Evolutionary conservation across 768 basidiomycete genomes (phyloP).

Genomic region (Termitomyces heimii): DNA sequence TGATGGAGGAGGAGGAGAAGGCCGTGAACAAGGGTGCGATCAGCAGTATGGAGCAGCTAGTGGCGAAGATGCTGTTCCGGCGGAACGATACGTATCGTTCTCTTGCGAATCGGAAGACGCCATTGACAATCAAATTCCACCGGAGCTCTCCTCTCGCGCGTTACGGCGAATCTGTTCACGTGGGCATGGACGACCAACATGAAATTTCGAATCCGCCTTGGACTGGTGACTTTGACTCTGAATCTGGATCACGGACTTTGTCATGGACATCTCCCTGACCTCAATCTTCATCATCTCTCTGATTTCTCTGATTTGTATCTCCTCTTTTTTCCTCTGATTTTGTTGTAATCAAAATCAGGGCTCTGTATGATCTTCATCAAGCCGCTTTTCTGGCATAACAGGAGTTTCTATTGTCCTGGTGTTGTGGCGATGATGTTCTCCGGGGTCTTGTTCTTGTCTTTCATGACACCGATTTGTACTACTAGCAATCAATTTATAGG

Average conservation of each 20-base stretch:
- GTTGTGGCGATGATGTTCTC: too few species aligned
- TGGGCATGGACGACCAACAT: not conserved
- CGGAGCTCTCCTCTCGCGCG: slow-evolving; percentile 9
- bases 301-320: not conserved
- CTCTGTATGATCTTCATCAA: not conserved
- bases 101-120: slow-evolving; percentile 13
- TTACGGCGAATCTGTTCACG: not conserved
- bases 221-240: not conserved
- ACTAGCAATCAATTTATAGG: not conserved
- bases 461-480: not conserved
- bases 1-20: not conserved
- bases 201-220: not conserved
- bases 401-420: not conserved
- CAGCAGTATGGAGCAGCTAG: slow-evolving; percentile 30
- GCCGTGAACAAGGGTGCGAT: slow-evolving; percentile 6
- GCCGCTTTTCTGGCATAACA: not conserved
- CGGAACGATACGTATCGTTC: slow-evolving; percentile 18
- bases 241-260: slow-evolving; percentile 2
- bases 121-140: slow-evolving; percentile 3
- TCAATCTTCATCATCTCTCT: not conserved
- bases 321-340: slow-evolving; percentile 1
- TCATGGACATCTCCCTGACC: not conserved
- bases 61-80: slow-evolving; percentile 33
- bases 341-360: slow-evolving; percentile 2
- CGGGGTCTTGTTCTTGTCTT: not conserved